Evolutionary conservation across 164 flowering plant genomes (phyloP).

Genomic region (Magnolia officinalis): DNA sequence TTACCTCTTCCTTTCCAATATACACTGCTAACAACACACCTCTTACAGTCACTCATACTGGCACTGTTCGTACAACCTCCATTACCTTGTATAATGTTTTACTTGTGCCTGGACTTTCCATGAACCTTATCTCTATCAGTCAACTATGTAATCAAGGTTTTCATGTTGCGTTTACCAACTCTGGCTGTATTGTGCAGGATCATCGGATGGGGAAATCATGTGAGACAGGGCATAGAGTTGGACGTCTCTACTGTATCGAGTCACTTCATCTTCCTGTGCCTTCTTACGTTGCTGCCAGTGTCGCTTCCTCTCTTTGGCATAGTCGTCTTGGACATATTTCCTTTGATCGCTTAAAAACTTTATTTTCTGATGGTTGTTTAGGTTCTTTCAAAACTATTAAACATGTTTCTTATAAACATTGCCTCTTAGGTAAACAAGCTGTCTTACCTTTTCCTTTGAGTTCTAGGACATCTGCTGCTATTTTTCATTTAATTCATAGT

Average conservation of each 20-base stretch:
- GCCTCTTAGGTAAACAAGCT: neutral
- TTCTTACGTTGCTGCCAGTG: neutral
- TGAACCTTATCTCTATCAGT: conserved; percentile 2
- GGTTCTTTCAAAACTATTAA: neutral
- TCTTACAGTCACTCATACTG: too few relatives aligned
- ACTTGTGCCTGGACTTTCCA: neutral
- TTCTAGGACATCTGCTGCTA: neutral
- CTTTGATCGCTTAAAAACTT: too few relatives aligned
- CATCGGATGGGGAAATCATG: too few relatives aligned
- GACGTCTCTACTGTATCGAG: too few relatives aligned
- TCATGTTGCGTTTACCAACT: neutral
- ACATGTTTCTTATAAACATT: neutral
- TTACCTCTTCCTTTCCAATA: neutral
- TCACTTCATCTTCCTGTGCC: neutral
- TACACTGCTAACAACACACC: neutral
- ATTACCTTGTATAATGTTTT: neutral
- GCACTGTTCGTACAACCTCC: too few relatives aligned
- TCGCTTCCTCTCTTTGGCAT: neutral
- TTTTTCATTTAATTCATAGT: neutral
- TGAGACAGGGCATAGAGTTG: too few relatives aligned
- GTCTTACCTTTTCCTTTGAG: neutral
- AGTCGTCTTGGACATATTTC: neutral
- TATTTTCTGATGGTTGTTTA: too few relatives aligned
- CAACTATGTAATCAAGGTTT: neutral
- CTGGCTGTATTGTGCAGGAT: too few relatives aligned